Evolutionary conservation across 768 basidiomycete genomes (phyloP), one percentile per base, ranked within the genome.

Genomic region (Termitomyces sp.): DNA sequence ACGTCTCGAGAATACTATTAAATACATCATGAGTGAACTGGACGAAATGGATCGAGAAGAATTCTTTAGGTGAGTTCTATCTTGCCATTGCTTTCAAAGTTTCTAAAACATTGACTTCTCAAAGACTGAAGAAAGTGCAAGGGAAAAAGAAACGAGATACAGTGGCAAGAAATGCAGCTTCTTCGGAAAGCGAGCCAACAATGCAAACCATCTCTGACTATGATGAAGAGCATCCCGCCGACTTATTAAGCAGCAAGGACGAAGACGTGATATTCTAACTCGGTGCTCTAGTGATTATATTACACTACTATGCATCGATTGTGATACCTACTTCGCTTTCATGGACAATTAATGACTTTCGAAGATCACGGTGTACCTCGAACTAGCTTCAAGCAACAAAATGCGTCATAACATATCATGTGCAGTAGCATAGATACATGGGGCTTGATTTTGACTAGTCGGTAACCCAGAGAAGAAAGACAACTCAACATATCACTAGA

Each of bases 31-130:
- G 68, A 96, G 94, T 59, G 97, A 99, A 70, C 76, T 99, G 61
- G 97, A 98, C 67, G 97, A 99, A 74, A 98, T 97, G 95, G 97
- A 99, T 74, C 84, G 94, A 63, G 92, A 94, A 69, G 92, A 94
- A 68, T 94, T 94, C 76, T 94, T 95, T 77, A 82, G 94, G 93
- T 88, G 43, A 47, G 80, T 47, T 44, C 4, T 35, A 50, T 20
- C 13, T 43, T 57, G 41, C 5, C 32, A 28, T 30, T 41, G 44
- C 5, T 33, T 47, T 48, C 47, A 55, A 41, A 43, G 48, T 35
- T 23, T 9, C 20, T 57, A 59, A 18, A 41, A 26, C 35, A 18
- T 5, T 41, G 28, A 55, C 28, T 44, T 33, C 54, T 53, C 52
- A 67, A 71, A 93, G 96, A 67, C 75, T 98, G 65, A 98, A 98